Base-by-base conservation (phyloP, 306 rosid species). In the Medicago lupulina region DNA sequence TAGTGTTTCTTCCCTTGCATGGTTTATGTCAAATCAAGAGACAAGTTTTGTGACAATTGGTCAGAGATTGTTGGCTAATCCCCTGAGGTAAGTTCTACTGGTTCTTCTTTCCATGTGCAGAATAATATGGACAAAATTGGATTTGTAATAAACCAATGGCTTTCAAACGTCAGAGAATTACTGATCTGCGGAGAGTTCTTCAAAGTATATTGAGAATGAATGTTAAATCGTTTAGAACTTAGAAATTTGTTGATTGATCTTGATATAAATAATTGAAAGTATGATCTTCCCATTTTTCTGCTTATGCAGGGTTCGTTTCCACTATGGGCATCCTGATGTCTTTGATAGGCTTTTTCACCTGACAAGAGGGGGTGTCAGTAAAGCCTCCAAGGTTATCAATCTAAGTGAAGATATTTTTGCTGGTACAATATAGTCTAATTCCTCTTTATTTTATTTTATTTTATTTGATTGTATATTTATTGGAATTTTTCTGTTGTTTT, bases 1-100 rank as follows among this genome's bases (percentile, higher is more conserved):
- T 85, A 96, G 99, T 96, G 99, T 96, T 86, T 96, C 99, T 77
- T 96, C 99, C 75, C 97, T 96, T 75, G 99, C 99, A 36, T 96
- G 99, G 99, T 96, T 96, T 91, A 96, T 96, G 99, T 96, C 99
- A 81, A 96, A 96, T 92, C 99, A 96, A 83, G 99, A 96, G 85
- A 96, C 97, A 16, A 92, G 99, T 92, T 96, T 96, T 16, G 99
- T 96, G 81, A 92, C 98, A 50, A 96, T 96, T 83, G 99, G 99
- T 73, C 99, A 96, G 85, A 90, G 99, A 88, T 81, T 96, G 84
- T 81, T 96, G 90, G 99, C 99, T 71, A 90, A 90, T 86, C 99
- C 99, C 25, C 83, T 96, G 78, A 96, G 41, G 99, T 92, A 89
- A 88, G 91, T 88, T 79, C 54, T 73, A 25, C 59, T 53, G 18